Percentiles rank a stretch among this genome's conserved stretches.
Evolutionary conservation across 169 alveolate genomes (phyloP).

Genomic region (Ichthyophthirius multifiliis): DNA sequence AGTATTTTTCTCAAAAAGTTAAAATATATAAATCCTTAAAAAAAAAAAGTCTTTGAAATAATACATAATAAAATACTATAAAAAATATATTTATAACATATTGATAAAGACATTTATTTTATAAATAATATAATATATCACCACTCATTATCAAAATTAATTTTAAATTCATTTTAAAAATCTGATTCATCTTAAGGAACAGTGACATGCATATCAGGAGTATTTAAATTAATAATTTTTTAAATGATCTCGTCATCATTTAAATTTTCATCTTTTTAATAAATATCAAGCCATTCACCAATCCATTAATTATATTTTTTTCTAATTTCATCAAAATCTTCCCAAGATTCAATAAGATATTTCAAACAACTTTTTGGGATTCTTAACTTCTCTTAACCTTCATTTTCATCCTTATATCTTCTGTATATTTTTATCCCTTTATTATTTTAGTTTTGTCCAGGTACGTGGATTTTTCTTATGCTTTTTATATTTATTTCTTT

Average conservation of each 20-base stretch:
- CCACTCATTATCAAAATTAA: neutral
- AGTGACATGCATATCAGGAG: neutral
- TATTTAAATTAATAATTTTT: neutral
- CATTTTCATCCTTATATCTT: slow-evolving; percentile 1
- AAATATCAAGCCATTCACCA: neutral
- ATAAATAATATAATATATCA: no score
- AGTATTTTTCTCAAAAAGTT: no score
- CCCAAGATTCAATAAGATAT: slow-evolving; percentile 1
- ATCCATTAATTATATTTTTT: neutral
- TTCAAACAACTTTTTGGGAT: neutral
- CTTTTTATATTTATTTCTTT: neutral
- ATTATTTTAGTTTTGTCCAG: no score
- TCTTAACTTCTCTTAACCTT: neutral
- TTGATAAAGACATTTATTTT: no score
- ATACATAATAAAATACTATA: no score
- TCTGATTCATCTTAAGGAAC: neutral
- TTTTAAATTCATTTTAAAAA: neutral
- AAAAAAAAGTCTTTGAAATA: no score
- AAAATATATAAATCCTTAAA: no score
- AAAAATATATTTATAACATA: no score
- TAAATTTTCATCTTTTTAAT: neutral
- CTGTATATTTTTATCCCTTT: neutral
- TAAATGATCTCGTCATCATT: neutral
- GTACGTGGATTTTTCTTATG: neutral
- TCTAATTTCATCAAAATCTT: neutral